Evolutionary conservation across 2,329 filamentous ascomycete genomes (phyloP).

Genomic region (Pseudogymnoascus sp.): DNA sequence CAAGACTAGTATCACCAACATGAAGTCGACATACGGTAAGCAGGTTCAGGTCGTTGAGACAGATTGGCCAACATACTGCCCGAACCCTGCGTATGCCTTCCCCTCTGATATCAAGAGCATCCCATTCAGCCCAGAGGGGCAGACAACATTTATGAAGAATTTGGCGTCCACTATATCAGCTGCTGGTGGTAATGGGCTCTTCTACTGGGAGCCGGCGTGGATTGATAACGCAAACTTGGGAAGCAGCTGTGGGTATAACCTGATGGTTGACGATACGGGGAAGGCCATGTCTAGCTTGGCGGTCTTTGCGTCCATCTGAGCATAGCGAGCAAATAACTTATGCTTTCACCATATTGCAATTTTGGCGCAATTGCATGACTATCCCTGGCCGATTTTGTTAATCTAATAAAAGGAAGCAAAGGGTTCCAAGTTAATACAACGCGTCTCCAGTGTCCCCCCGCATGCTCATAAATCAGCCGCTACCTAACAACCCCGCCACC

Average conservation of each 20-base stretch:
- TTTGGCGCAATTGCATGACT: background rate
- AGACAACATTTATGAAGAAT: constrained; percentile 53
- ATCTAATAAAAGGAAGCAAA: background rate
- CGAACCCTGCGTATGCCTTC: constrained; percentile 50
- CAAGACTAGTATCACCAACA: constrained; percentile 47
- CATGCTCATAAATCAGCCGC: too few relatives aligned
- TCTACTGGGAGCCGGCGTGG: constrained; percentile 72
- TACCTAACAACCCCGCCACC: too few relatives aligned
- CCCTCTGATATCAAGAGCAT: constrained; percentile 53
- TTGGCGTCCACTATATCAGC: constrained; percentile 50
- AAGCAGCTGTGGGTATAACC: constrained; percentile 57
- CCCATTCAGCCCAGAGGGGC: constrained; percentile 56
- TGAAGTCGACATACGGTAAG: constrained; percentile 57
- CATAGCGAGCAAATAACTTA: background rate
- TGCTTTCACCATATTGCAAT: background rate
- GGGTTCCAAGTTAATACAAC: too few relatives aligned
- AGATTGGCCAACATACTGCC: constrained; percentile 61
- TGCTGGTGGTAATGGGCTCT: constrained; percentile 53
- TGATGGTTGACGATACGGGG: constrained; percentile 51
- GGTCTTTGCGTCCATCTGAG: constrained; percentile 46
- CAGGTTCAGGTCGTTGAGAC: constrained; percentile 63
- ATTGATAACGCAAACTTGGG: constrained; percentile 57
- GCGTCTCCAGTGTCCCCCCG: too few relatives aligned
- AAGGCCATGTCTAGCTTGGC: constrained; percentile 49
- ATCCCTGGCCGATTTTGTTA: background rate